Conservation (phyloP, 2,329 filamentous ascomycete species). For the Diaporthe ilicicola region DNA sequence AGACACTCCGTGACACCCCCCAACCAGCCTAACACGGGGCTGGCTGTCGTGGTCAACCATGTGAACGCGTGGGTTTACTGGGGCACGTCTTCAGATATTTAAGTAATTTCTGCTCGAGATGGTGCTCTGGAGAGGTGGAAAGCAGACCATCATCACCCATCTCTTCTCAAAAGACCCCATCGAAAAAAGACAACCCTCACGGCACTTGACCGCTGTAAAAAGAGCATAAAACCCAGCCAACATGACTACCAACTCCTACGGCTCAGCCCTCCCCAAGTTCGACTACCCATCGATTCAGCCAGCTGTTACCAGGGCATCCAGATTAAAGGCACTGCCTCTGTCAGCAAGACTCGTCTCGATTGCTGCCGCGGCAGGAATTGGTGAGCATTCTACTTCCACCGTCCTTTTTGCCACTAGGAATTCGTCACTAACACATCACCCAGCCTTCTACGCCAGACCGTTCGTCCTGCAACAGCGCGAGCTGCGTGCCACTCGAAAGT, state of each 20-base stretch:
- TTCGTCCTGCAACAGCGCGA: slow-evolving; percentile 20
- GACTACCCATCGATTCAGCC: slow-evolving; percentile 32
- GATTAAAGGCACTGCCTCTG: slow-evolving; percentile 23
- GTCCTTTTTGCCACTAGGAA: no score
- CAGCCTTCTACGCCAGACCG: slow-evolving; percentile 29
- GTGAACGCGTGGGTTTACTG: not conserved
- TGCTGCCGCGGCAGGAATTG: slow-evolving; percentile 29
- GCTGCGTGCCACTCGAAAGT: not conserved
- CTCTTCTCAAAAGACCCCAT: slow-evolving; percentile 5
- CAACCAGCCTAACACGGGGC: not conserved
- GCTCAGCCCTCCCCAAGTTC: slow-evolving; percentile 32
- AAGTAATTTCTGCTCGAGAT: slow-evolving; percentile 24
- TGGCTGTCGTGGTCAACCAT: not conserved
- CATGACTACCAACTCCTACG: slow-evolving; percentile 34
- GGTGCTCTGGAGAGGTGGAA: slow-evolving; percentile 17
- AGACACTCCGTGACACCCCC: slow-evolving; percentile 15
- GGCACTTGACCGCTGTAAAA: not conserved
- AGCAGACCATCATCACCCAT: slow-evolving; percentile 31
- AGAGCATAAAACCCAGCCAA: slow-evolving; percentile 2
- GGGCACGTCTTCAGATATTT: slow-evolving; percentile 27
- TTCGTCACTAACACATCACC: not conserved
- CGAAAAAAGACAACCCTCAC: not conserved
- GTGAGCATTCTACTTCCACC: not conserved
- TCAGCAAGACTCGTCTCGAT: slow-evolving; percentile 29
- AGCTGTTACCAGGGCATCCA: slow-evolving; percentile 26